Percentiles rank a stretch among this genome's conserved stretches.
Conservation (phyloP, 257 asterid species). For the Solanum bukasovii region DNA sequence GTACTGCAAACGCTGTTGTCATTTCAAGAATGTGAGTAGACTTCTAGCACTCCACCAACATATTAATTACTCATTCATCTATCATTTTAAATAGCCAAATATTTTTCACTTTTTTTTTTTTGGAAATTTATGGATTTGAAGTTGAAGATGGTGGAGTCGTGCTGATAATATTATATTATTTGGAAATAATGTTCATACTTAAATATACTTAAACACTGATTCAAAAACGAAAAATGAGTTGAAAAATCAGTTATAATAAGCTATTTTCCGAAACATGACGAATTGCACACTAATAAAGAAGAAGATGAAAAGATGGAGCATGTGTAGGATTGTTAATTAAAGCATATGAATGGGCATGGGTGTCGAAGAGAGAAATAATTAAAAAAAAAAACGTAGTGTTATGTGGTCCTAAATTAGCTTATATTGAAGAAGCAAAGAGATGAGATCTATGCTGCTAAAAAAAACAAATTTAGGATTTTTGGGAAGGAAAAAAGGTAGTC, state of each 20-base stretch:
- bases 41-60: not conserved
- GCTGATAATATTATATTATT: too few species aligned
- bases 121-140: too few species aligned
- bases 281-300: not conserved
- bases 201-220: too few species aligned
- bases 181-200: too few species aligned
- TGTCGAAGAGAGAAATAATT: not conserved
- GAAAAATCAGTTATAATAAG: too few species aligned
- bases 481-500: slow-evolving; percentile 1
- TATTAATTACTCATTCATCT: not conserved
- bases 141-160: not conserved
- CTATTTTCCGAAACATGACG: too few species aligned
- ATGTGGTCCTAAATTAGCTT: not conserved
- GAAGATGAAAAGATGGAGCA: not conserved
- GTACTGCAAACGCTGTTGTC: not conserved
- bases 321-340: not conserved
- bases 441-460: not conserved
- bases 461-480: not conserved
- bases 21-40: not conserved
- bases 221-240: too few species aligned
- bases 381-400: not conserved
- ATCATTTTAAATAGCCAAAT: too few species aligned
- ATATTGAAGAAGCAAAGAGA: not conserved
- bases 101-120: too few species aligned
- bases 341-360: not conserved